These are phyloP conservation scores for Gossypium australe DNA, from an alignment of 345 rosid genomes.

Conservation along the genomic window DNA sequence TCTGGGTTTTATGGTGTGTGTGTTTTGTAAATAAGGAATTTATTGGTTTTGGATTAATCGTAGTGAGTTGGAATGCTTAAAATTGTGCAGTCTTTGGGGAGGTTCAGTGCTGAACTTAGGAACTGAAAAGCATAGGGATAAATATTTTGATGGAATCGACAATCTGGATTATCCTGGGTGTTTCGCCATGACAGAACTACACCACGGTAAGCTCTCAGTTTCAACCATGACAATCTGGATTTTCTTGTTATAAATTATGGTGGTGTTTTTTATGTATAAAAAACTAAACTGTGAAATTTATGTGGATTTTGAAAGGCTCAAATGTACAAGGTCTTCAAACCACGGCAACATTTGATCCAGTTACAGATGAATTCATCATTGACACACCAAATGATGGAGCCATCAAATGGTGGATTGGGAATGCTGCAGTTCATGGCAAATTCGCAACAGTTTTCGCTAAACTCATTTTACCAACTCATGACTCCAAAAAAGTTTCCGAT, in stretches of 20 bases:
- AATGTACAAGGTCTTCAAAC: slow-evolving; percentile 97
- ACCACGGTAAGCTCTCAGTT: slow-evolving; percentile 60
- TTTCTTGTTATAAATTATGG: too few relatives aligned
- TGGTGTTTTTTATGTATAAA: not conserved
- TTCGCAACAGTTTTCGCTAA: slow-evolving; percentile 90
- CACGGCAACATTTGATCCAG: slow-evolving; percentile 73
- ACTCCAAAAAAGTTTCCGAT: slow-evolving; percentile 58
- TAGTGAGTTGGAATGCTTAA: not conserved
- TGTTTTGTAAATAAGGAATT: too few relatives aligned
- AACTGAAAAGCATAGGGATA: slow-evolving; percentile 82
- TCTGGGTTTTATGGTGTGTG: not conserved
- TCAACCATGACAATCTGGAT: too few relatives aligned
- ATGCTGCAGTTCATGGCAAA: slow-evolving; percentile 96
- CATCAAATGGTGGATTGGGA: slow-evolving; percentile 99
- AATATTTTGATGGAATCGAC: slow-evolving; percentile 83
- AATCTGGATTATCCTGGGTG: slow-evolving; percentile 82
- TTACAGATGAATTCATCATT: slow-evolving; percentile 69
- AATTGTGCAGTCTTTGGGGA: slow-evolving; percentile 85
- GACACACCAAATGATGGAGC: slow-evolving; percentile 93
- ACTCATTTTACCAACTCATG: slow-evolving; percentile 83
- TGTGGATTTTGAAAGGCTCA: slow-evolving; percentile 38
- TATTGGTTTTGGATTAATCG: not conserved
- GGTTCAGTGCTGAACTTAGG: slow-evolving; percentile 89
- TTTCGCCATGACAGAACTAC: slow-evolving; percentile 98
- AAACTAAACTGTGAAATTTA: slow-evolving; percentile 14